Percentiles rank a stretch among this genome's conserved stretches.
Conservation (phyloP, 2,329 filamentous ascomycete genomes). For the Epichloe gansuensis region DNA sequence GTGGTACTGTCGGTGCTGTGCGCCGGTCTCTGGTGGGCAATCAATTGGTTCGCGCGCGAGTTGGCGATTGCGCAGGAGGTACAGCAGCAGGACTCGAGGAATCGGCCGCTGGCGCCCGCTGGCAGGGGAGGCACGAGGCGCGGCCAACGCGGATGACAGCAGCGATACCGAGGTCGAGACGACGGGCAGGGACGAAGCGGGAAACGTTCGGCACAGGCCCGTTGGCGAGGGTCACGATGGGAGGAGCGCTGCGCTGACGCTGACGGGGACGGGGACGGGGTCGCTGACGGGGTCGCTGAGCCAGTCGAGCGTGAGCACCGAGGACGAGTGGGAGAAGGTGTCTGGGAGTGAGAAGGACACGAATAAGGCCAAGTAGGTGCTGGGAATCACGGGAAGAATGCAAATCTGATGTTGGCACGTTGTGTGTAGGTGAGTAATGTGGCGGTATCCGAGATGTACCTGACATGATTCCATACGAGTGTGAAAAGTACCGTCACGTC, state of each 20-base stretch:
- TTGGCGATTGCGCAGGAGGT: conserved; percentile 30
- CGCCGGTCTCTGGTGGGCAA: conserved; percentile 76
- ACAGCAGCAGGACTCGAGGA: conserved; percentile 25
- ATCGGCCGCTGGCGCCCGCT: conserved; percentile 17
- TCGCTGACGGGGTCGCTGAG: conserved; percentile 16
- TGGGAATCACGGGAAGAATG: not conserved
- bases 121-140: conserved; percentile 20
- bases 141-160: conserved; percentile 18
- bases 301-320: conserved; percentile 59
- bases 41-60: conserved; percentile 91
- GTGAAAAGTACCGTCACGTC: too few species aligned
- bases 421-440: too few species aligned
- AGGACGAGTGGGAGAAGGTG: conserved; percentile 97
- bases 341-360: conserved; percentile 55
- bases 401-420: too few species aligned
- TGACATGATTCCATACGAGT: too few species aligned
- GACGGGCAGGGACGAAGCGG: conserved; percentile 24
- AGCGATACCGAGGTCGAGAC: conserved; percentile 35
- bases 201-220: conserved; percentile 34
- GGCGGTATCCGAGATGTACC: too few species aligned
- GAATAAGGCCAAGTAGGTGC: conserved; percentile 31
- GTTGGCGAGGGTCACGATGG: conserved; percentile 17
- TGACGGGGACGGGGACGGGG: conserved; percentile 7
- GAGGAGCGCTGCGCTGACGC: conserved; percentile 10
- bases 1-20: conserved; percentile 67